phyloP scores from a whole-genome alignment of 169 alveolate species.

The Cryptosporidium baileyi region DNA sequence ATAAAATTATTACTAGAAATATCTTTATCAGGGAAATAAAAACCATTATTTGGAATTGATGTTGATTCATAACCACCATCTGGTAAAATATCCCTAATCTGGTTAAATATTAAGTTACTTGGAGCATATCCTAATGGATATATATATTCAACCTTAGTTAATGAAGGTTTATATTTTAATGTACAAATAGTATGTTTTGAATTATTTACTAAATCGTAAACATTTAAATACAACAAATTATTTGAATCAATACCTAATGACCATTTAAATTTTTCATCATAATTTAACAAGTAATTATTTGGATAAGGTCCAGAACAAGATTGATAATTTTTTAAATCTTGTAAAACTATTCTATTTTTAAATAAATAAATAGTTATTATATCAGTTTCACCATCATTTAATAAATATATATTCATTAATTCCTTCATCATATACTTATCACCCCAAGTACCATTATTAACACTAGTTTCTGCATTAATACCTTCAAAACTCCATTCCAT shows the following conservation, averaged over 20 bases:
- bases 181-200: slow-evolving; percentile 28
- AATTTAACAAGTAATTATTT: background rate
- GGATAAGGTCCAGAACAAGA: slow-evolving; percentile 62
- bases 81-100: background rate
- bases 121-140: slow-evolving; percentile 69
- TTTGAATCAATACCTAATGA: slow-evolving; percentile 11
- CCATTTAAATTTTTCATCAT: slow-evolving; percentile 15
- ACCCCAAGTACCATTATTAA: slow-evolving; percentile 56
- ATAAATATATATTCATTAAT: background rate
- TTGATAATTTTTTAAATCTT: slow-evolving; percentile 7
- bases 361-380: slow-evolving; percentile 6
- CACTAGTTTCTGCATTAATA: background rate
- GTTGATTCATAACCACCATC: slow-evolving; percentile 25
- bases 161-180: background rate
- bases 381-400: background rate
- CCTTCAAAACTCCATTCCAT: background rate
- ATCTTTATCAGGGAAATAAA: background rate
- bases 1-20: background rate
- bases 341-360: slow-evolving; percentile 37
- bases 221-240: slow-evolving; percentile 20
- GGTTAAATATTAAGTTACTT: background rate
- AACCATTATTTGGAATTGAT: background rate
- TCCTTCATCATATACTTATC: background rate
- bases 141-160: background rate
- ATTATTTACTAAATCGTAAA: background rate